phyloP scores from a whole-genome alignment of 306 rosid species.

The Citrullus amarus region DNA sequence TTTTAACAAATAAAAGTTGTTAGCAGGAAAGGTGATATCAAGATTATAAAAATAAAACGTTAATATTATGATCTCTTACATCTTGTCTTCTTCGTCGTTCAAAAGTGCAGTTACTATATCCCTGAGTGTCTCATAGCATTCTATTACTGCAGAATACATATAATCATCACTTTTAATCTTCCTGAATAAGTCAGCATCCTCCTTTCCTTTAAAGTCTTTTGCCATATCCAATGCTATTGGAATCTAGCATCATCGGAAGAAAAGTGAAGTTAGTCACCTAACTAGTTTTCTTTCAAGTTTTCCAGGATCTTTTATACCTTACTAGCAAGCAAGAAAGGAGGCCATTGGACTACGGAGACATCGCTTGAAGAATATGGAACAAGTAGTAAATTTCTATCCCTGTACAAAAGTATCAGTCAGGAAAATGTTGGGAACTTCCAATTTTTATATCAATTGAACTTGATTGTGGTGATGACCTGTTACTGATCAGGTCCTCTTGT shows the following conservation, averaged over 20 bases:
- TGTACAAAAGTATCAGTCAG: constrained; percentile 20
- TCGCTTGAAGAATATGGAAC: constrained; percentile 57
- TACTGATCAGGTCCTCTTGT: constrained; percentile 80
- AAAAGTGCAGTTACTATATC: constrained; percentile 49
- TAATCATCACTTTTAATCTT: constrained; percentile 61
- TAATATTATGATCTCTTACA: constrained; percentile 33
- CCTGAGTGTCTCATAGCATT: constrained; percentile 79
- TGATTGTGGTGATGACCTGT: constrained; percentile 38
- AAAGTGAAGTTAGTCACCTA: neutral
- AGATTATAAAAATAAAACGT: neutral
- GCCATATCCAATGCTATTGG: constrained; percentile 99
- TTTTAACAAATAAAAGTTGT: neutral
- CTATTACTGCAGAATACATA: constrained; percentile 80
- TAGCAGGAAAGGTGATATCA: neutral
- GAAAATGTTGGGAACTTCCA: neutral
- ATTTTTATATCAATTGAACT: constrained; percentile 1
- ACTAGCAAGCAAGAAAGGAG: constrained; percentile 97
- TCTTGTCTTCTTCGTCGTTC: constrained; percentile 34
- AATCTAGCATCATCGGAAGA: constrained; percentile 46
- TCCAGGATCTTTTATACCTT: constrained; percentile 38
- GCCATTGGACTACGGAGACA: constrained; percentile 85
- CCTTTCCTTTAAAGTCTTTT: constrained; percentile 68
- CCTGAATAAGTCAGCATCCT: constrained; percentile 59
- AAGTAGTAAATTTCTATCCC: constrained; percentile 82
- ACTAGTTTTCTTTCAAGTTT: neutral